phyloP scores from a whole-genome alignment of 192 early-diverging fungal genomes.

The Backusella australiensis region DNA sequence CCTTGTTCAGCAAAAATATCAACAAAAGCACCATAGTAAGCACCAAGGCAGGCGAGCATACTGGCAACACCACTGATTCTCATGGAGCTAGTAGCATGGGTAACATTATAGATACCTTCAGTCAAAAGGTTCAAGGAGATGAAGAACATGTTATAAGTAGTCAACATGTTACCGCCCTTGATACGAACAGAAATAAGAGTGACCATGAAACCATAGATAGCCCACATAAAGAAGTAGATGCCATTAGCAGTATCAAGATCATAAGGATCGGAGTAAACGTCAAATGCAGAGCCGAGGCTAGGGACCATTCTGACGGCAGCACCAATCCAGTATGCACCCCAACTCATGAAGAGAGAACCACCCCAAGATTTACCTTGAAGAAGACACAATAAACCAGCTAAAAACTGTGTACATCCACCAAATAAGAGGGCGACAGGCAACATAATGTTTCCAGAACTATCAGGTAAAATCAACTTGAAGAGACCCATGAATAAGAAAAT shows the following conservation, averaged over 20 bases:
- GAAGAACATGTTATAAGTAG: not conserved
- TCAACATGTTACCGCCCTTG: not conserved
- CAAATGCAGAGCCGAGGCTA: not conserved
- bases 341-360: not conserved
- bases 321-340: not conserved
- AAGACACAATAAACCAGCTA: not conserved
- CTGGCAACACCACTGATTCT: not conserved
- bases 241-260: not conserved
- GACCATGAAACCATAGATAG: not conserved
- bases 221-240: not conserved
- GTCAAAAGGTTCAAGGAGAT: not conserved
- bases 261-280: not conserved
- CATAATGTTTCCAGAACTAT: not conserved
- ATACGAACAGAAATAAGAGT: not conserved
- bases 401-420: not conserved
- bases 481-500: not conserved
- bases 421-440: not conserved
- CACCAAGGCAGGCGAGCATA: not conserved
- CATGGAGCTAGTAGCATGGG: not conserved
- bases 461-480: not conserved
- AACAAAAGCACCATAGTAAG: not conserved
- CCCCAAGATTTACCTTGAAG: not conserved
- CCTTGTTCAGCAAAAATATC: not conserved
- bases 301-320: not conserved
- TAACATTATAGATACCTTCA: not conserved